These are phyloP conservation scores for Monosporozyma servazzii DNA, from an alignment of 805 yeast species.

Conservation along the genomic window DNA sequence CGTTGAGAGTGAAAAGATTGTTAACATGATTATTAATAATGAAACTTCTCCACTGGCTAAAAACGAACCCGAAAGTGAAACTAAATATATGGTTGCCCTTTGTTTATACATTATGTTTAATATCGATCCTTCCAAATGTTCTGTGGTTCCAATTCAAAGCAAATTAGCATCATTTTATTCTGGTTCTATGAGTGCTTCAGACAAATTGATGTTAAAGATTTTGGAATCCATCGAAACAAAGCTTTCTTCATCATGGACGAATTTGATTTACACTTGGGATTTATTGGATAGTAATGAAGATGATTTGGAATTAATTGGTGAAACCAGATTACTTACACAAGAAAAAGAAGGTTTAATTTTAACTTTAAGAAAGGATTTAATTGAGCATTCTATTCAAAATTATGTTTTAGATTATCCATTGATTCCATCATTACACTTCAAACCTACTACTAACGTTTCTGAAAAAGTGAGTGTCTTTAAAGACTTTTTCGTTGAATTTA, in stretches of 20 bases:
- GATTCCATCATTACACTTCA: slow-evolving; percentile 19
- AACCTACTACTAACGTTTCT: neutral
- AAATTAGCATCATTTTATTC: slow-evolving; percentile 44
- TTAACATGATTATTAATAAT: slow-evolving; percentile 58
- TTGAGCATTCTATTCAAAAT: slow-evolving; percentile 40
- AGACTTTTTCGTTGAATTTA: slow-evolving; percentile 23
- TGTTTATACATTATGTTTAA: slow-evolving; percentile 42
- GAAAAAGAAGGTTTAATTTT: slow-evolving; percentile 42
- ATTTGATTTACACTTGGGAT: slow-evolving; percentile 57
- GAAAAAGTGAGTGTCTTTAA: slow-evolving; percentile 26
- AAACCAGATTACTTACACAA: slow-evolving; percentile 38
- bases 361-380: slow-evolving; percentile 39
- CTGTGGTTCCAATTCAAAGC: slow-evolving; percentile 41
- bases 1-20: slow-evolving; percentile 40
- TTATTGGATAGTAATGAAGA: slow-evolving; percentile 36
- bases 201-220: slow-evolving; percentile 48
- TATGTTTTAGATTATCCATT: slow-evolving; percentile 25
- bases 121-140: slow-evolving; percentile 37
- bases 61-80: slow-evolving; percentile 15
- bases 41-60: slow-evolving; percentile 32
- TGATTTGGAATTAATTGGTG: slow-evolving; percentile 36
- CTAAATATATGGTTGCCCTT: slow-evolving; percentile 38
- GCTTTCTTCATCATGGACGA: slow-evolving; percentile 54
- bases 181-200: slow-evolving; percentile 58
- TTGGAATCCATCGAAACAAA: slow-evolving; percentile 50